Percentiles rank a stretch among this genome's conserved stretches.
These are phyloP conservation scores for Fonsecaea erecta DNA, from an alignment of 2,329 filamentous ascomycete genomes.

Conservation along the genomic window DNA sequence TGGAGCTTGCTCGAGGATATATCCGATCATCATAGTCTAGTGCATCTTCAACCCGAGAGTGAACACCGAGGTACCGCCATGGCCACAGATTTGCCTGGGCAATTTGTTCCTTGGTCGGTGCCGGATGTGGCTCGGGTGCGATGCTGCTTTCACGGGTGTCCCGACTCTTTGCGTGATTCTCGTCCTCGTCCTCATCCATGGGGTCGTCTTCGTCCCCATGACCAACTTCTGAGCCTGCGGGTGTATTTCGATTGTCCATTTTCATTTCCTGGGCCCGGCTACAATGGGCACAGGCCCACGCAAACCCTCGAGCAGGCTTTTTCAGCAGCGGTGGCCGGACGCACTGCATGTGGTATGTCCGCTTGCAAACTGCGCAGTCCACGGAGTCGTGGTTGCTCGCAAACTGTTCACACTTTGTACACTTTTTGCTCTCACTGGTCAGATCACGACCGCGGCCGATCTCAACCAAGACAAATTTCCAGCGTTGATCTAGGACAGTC, in stretches of 20 bases:
- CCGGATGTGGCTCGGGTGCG: conserved; percentile 58
- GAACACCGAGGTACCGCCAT: conserved; percentile 92
- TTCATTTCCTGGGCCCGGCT: conserved; percentile 94
- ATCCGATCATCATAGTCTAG: conserved; percentile 97
- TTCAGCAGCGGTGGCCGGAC: conserved; percentile 89
- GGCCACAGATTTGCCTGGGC: conserved; percentile 95
- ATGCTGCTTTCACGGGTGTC: conserved; percentile 40
- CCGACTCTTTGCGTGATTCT: conserved; percentile 62
- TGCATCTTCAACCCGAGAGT: conserved; percentile 93
- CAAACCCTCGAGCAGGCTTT: conserved; percentile 96
- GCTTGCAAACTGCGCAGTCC: conserved; percentile 91
- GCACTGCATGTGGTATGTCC: conserved; percentile 98
- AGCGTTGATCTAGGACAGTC: conserved; percentile 91
- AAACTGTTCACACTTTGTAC: conserved; percentile 88
- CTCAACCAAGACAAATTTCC: conserved; percentile 95
- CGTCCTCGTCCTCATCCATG: conserved; percentile 68
- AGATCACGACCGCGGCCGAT: conserved; percentile 91
- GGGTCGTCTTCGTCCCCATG: conserved; percentile 68
- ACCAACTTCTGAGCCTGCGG: conserved; percentile 63
- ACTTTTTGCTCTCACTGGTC: conserved; percentile 92
- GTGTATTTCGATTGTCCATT: conserved; percentile 86
- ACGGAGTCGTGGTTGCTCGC: conserved; percentile 94
- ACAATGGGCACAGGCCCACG: conserved; percentile 95
- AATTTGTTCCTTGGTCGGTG: conserved; percentile 80
- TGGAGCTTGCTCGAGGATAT: conserved; percentile 91